Evolutionary conservation across 1,284 basidiomycete species (phyloP), one percentile per base, ranked within the genome.

Genomic region (Wolfiporia cocos): DNA sequence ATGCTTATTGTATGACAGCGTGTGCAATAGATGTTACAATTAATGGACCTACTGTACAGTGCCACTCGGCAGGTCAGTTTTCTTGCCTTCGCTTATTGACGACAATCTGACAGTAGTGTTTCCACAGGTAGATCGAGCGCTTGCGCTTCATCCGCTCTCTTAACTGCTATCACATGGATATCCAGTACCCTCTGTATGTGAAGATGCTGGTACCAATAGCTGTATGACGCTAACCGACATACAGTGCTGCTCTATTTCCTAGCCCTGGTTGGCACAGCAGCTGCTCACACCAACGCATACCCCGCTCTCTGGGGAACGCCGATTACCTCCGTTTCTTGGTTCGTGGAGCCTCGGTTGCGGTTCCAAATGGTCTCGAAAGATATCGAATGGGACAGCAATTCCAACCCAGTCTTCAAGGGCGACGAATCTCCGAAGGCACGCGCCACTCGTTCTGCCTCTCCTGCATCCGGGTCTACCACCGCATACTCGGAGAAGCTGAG

Each of bases 311-410:
- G 79, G 79, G 59, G 44, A 18, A 62, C 62, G 24, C 67, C 71
- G 3, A 56, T 83, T 30, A 70, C 73, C 47, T 53, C 58, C 9
- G 63, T 81, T 19, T 65, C 69, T n/a, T 84, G 82, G 82, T 84
- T 81, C 54, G 52, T 36, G 41, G 33, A 35, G 33, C 19, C 37
- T 35, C 17, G 33, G 38, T 35, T 20, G 32, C 11, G 4, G 23
- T 28, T 22, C 42, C 12, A 28, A 17, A 4, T 18, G 17, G 14
- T 29, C 35, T 32, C 41, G 10, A 45, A 39, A 35, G 43, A 36
- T 5, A 14, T 30, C 9, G 42, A 43, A 17, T 7, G 34, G n/a
- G 31, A 38, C 19, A 24, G 30, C 15, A 51, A 39, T 30, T 49
- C 49, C 24, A 51, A 47, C 33, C 48, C 50, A 5, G 42, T 21